Conservation (phyloP, 2,329 filamentous ascomycete genomes). For the Podosphaera xanthii region DNA sequence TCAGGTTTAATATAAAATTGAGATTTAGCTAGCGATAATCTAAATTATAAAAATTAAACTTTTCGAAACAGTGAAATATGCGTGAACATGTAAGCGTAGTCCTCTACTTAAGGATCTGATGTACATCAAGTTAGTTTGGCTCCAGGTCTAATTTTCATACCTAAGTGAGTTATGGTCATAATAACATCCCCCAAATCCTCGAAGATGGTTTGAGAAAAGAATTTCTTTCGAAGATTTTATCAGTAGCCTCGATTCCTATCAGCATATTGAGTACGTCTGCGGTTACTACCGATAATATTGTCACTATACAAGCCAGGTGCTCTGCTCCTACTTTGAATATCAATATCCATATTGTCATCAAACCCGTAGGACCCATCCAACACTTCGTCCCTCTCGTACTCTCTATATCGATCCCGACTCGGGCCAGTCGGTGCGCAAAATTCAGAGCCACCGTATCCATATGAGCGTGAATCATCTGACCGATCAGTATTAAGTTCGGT, state of each 20-base stretch:
- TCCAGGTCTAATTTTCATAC: too few species aligned
- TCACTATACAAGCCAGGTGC: constrained; percentile 16
- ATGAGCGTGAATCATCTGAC: constrained; percentile 7
- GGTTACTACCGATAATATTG: constrained; percentile 8
- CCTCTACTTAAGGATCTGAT: too few species aligned
- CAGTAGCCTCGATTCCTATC: constrained; percentile 5
- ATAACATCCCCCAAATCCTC: neutral
- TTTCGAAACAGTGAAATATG: neutral
- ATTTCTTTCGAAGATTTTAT: neutral
- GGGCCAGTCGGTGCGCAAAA: constrained; percentile 10
- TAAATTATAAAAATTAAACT: neutral
- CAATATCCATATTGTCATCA: constrained; percentile 16
- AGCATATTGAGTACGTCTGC: constrained; percentile 3
- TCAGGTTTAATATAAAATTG: neutral
- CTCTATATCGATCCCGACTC: constrained; percentile 8
- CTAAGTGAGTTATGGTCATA: neutral
- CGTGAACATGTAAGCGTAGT: too few species aligned
- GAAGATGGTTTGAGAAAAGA: neutral
- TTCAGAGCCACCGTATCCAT: constrained; percentile 8
- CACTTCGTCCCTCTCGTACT: constrained; percentile 12
- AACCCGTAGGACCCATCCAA: constrained; percentile 17
- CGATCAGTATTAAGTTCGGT: constrained; percentile 8
- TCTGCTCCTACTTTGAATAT: constrained; percentile 6
- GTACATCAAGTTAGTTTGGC: too few species aligned
- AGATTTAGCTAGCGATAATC: neutral